These are phyloP conservation scores for Rosa persica DNA, from an alignment of 306 rosid species.

Conservation along the genomic window DNA sequence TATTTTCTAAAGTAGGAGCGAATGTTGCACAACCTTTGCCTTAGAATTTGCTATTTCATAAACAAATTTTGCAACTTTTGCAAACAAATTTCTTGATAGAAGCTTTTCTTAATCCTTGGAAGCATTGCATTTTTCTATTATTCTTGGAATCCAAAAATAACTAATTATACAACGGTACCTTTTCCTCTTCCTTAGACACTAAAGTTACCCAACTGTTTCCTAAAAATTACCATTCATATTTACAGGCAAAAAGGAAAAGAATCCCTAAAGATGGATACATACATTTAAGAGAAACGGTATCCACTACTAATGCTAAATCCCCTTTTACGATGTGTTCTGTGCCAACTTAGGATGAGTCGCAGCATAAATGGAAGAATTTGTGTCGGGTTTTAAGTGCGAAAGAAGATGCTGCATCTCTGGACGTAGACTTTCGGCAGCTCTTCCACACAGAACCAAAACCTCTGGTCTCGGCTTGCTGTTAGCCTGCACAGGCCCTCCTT, in stretches of 20 bases:
- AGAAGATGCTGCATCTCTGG: constrained; percentile 89
- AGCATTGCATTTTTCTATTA: background rate
- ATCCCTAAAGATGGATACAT: background rate
- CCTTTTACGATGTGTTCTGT: constrained; percentile 52
- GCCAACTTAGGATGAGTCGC: constrained; percentile 79
- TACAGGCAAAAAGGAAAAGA: background rate
- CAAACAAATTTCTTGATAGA: background rate
- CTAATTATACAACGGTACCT: background rate
- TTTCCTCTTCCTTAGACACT: background rate
- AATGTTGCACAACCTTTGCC: no score
- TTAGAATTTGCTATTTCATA: background rate
- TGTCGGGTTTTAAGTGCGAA: constrained; percentile 82
- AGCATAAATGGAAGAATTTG: constrained; percentile 72
- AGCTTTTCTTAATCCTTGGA: background rate
- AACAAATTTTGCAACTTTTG: background rate
- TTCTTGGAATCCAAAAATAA: background rate
- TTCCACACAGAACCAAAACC: constrained; percentile 70
- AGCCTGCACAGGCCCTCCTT: constrained; percentile 87
- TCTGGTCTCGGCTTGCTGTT: constrained; percentile 91
- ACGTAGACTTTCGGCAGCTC: constrained; percentile 71
- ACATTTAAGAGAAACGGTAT: background rate
- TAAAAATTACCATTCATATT: background rate
- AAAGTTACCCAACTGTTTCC: background rate
- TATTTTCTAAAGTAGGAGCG: no score
- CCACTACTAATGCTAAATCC: background rate